phyloP scores from a whole-genome alignment of 176 grass and related monocot genomes.

The Oryza punctata region DNA sequence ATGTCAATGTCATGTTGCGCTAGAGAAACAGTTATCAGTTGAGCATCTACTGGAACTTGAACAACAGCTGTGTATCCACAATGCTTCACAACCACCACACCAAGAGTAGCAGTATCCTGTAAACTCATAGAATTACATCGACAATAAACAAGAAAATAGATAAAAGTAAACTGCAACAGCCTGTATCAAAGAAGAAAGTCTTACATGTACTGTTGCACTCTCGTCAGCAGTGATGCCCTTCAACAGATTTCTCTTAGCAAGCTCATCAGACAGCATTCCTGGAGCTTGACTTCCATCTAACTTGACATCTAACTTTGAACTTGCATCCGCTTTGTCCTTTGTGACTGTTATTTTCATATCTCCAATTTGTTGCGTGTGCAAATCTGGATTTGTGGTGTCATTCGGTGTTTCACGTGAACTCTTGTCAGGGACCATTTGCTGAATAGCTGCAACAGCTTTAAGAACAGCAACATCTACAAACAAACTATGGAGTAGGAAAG shows the following conservation, averaged over 20 bases:
- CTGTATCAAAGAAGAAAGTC: conserved; percentile 9
- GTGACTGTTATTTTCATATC: conserved; percentile 84
- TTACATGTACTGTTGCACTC: conserved; percentile 93
- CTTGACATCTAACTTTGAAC: conserved; percentile 74
- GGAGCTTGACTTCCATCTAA: conserved; percentile 83
- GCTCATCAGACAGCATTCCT: conserved; percentile 66
- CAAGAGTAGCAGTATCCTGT: conserved; percentile 91
- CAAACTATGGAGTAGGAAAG: conserved; percentile 95
- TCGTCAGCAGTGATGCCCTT: conserved; percentile 98
- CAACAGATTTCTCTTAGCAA: conserved; percentile 84
- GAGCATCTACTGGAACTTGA: conserved; percentile 78
- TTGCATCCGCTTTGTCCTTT: conserved; percentile 74
- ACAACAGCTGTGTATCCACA: conserved; percentile 92
- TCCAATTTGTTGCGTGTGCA: conserved; percentile 64
- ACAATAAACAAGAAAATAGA: conserved; percentile 25
- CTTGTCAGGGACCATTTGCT: conserved; percentile 44
- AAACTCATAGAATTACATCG: conserved; percentile 40
- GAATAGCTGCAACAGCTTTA: conserved; percentile 83
- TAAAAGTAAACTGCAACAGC: conserved; percentile 10
- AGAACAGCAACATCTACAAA: conserved; percentile 92
- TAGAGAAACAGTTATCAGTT: conserved; percentile 43
- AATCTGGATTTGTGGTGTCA: conserved; percentile 43
- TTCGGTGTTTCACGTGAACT: conserved; percentile 48
- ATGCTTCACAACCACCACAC: conserved; percentile 87
- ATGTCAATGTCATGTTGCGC: conserved; percentile 67